Evolutionary conservation across 805 yeast genomes (phyloP).

Genomic region (Helenozyma rhizophorensis): DNA sequence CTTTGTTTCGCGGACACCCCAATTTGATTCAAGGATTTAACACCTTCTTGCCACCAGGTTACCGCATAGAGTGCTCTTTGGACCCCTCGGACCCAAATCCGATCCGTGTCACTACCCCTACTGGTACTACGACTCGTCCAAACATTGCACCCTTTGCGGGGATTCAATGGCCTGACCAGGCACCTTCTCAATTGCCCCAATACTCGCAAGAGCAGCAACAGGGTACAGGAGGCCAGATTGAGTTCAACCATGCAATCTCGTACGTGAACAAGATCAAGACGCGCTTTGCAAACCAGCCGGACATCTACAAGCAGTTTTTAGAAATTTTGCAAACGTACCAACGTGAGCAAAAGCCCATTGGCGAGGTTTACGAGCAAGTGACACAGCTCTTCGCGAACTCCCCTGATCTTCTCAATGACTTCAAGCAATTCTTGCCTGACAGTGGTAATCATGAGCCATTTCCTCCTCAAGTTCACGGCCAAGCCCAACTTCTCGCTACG

Average conservation of each 20-base stretch:
- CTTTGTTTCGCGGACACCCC: slow-evolving; percentile 89
- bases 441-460: slow-evolving; percentile 39
- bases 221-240: slow-evolving; percentile 62
- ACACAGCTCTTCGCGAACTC: slow-evolving; percentile 85
- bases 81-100: slow-evolving; percentile 91
- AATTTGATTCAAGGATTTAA: slow-evolving; percentile 94
- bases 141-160: slow-evolving; percentile 29
- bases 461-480: slow-evolving; percentile 12
- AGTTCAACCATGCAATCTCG: slow-evolving; percentile 94
- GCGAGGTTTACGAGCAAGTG: slow-evolving; percentile 93
- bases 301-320: slow-evolving; percentile 88
- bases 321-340: slow-evolving; percentile 96
- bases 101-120: slow-evolving; percentile 91
- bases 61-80: slow-evolving; percentile 82
- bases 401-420: slow-evolving; percentile 91
- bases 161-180: slow-evolving; percentile 5
- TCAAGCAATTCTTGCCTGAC: slow-evolving; percentile 93
- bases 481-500: slow-evolving; percentile 15
- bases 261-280: slow-evolving; percentile 96
- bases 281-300: slow-evolving; percentile 90
- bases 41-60: slow-evolving; percentile 96
- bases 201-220: slow-evolving; percentile 14
- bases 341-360: slow-evolving; percentile 90
- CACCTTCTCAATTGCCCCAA: slow-evolving; percentile 1
- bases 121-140: slow-evolving; percentile 74